A percentile compares a stretch with the other conserved stretches of the same genome.
These are phyloP conservation scores for Phytophthora quininea DNA, from an alignment of 352 stramenopile species.

Conservation along the genomic window DNA sequence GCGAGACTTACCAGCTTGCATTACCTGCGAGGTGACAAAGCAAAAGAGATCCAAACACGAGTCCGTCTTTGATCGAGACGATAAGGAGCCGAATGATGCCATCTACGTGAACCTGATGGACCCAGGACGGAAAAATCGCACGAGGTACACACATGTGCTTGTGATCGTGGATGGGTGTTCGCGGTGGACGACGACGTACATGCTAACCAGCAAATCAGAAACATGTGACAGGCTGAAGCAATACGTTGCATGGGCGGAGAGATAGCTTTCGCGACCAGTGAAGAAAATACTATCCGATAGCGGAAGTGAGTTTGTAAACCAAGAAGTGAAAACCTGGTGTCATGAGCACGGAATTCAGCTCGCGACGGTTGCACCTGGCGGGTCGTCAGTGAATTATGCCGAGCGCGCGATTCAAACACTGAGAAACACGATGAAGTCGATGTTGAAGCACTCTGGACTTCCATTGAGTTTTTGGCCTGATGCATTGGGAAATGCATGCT, in stretches of 20 bases:
- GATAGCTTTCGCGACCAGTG: not conserved
- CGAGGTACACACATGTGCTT: not conserved
- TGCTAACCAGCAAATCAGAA: not conserved
- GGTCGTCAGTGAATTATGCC: not conserved
- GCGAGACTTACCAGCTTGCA: constrained; percentile 8
- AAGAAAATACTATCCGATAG: not conserved
- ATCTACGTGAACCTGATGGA: constrained; percentile 5
- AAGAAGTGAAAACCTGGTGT: not conserved
- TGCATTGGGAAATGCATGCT: not conserved
- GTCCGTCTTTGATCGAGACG: not conserved
- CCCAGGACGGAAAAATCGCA: constrained; percentile 1
- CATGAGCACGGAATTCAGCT: not conserved
- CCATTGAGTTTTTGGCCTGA: not conserved
- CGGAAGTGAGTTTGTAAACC: not conserved
- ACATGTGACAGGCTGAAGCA: not conserved
- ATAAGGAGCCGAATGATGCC: not conserved
- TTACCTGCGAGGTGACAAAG: constrained; percentile 1
- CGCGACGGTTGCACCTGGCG: not conserved
- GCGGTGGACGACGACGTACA: not conserved
- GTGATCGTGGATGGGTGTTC: not conserved
- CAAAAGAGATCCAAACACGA: not conserved
- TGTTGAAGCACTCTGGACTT: not conserved
- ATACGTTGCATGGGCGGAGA: constrained; percentile 4
- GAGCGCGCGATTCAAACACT: not conserved
- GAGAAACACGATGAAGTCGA: constrained; percentile 1